A percentile compares a stretch with the other conserved stretches of the same genome.
phyloP scores from a whole-genome alignment of 805 yeast genomes.

The Millerozyma acaciae region DNA sequence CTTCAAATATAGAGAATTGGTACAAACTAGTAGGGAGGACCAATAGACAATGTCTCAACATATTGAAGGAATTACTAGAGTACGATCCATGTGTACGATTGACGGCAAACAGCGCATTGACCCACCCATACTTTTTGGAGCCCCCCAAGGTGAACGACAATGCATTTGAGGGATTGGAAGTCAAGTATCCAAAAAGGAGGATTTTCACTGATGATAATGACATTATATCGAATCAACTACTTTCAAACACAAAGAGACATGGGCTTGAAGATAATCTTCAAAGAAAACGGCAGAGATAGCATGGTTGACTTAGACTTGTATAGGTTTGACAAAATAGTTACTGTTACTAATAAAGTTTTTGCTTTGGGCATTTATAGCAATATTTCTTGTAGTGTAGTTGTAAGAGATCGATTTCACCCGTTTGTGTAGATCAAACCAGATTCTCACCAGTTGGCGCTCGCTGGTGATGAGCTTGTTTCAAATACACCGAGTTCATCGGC shows the following conservation, averaged over 20 bases:
- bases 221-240: conserved; percentile 40
- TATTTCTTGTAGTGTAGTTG: too few species aligned
- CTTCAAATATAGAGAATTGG: conserved; percentile 77
- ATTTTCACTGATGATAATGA: conserved; percentile 86
- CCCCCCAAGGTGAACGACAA: conserved; percentile 64
- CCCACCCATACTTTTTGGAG: conserved; percentile 76
- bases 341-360: too few species aligned
- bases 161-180: conserved; percentile 72
- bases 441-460: too few species aligned
- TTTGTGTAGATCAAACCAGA: too few species aligned
- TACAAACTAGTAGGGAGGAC: conserved; percentile 77
- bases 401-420: too few species aligned
- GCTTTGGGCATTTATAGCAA: too few species aligned
- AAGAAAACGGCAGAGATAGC: conserved; percentile 29
- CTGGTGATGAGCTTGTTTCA: too few species aligned
- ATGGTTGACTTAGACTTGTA: too few species aligned
- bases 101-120: conserved; percentile 72
- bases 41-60: conserved; percentile 61
- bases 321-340: too few species aligned
- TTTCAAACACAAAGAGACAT: conserved; percentile 23
- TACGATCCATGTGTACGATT: conserved; percentile 82
- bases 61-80: conserved; percentile 61
- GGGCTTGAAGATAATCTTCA: conserved; percentile 18
- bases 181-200: conserved; percentile 80
- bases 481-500: too few species aligned